These are phyloP conservation scores for Fusarium bactridioides DNA, from an alignment of 2,329 filamentous ascomycete species.

Conservation along the genomic window DNA sequence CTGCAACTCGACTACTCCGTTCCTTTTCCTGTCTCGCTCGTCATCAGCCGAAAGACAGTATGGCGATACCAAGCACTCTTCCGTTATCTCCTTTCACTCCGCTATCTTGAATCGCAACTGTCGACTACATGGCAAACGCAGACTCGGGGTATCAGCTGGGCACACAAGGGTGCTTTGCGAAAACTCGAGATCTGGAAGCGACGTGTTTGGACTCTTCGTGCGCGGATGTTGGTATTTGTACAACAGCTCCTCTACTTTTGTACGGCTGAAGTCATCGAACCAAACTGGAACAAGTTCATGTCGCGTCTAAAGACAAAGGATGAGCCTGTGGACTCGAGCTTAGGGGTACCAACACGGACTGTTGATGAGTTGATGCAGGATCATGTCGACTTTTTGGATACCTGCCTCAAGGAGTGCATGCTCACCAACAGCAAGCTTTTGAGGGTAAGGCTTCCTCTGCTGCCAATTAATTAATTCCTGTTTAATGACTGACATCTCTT, in stretches of 20 bases:
- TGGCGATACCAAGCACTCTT: conserved; percentile 96
- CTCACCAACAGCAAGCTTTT: conserved; percentile 95
- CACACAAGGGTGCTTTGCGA: conserved; percentile 76
- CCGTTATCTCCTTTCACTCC: conserved; percentile 88
- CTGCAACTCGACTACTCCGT: conserved; percentile 94
- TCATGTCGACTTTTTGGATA: conserved; percentile 97
- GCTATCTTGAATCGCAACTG: conserved; percentile 87
- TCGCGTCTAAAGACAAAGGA: conserved; percentile 75
- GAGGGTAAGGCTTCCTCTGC: conserved; percentile 61
- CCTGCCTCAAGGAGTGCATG: conserved; percentile 98
- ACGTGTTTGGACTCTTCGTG: conserved; percentile 87
- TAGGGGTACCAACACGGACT: conserved; percentile 64
- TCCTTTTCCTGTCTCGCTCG: conserved; percentile 92
- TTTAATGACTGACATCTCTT: neutral
- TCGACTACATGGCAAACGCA: conserved; percentile 91
- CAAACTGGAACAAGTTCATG: conserved; percentile 96
- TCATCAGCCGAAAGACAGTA: conserved; percentile 96
- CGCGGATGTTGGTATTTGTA: conserved; percentile 95
- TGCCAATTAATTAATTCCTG: too few relatives aligned
- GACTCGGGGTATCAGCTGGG: conserved; percentile 82
- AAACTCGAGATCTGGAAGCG: conserved; percentile 92
- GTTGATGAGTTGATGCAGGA: conserved; percentile 99
- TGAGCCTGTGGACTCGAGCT: conserved; percentile 43
- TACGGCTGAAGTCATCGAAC: conserved; percentile 95
- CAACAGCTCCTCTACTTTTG: conserved; percentile 98